phyloP scores from a whole-genome alignment of 331 rosid species.

The Quercus tomentella region DNA sequence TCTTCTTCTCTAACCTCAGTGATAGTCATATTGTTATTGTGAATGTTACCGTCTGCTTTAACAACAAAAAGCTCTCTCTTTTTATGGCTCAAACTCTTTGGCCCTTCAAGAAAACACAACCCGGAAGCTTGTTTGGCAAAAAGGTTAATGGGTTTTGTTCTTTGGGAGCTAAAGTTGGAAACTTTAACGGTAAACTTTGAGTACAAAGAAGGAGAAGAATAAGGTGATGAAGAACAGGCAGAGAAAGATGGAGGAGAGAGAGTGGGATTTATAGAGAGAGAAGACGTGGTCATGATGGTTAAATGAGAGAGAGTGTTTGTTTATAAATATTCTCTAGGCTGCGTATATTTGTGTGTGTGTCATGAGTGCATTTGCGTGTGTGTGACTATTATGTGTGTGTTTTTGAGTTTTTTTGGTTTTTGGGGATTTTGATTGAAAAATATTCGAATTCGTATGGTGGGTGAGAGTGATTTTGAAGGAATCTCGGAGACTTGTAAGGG shows the following conservation, averaged over 20 bases:
- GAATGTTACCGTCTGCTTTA: constrained; percentile 17
- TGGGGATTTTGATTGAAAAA: constrained; percentile 6
- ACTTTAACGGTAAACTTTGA: constrained; percentile 18
- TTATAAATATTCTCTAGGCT: neutral
- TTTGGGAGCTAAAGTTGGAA: constrained; percentile 17
- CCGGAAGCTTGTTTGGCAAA: constrained; percentile 19
- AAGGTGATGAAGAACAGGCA: constrained; percentile 19
- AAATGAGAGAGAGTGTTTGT: constrained; percentile 10
- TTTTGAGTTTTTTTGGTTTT: neutral
- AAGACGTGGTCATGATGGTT: constrained; percentile 35
- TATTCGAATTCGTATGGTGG: neutral
- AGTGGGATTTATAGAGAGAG: constrained; percentile 65
- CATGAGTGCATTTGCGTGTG: neutral
- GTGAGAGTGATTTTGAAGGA: neutral
- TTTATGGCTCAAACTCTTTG: neutral
- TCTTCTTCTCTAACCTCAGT: constrained; percentile 36
- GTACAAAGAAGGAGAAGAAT: constrained; percentile 3
- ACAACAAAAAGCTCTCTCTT: constrained; percentile 26
- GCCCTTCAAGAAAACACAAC: constrained; percentile 13
- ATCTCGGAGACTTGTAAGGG: constrained; percentile 12
- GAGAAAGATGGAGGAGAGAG: constrained; percentile 56
- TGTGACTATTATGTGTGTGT: neutral
- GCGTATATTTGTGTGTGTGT: neutral
- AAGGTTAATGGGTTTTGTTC: constrained; percentile 37
- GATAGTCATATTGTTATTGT: constrained; percentile 52